Evolutionary conservation across 2,329 filamentous ascomycete species (phyloP), one percentile per base, ranked within the genome.

Genomic region (Colletotrichum incanum): DNA sequence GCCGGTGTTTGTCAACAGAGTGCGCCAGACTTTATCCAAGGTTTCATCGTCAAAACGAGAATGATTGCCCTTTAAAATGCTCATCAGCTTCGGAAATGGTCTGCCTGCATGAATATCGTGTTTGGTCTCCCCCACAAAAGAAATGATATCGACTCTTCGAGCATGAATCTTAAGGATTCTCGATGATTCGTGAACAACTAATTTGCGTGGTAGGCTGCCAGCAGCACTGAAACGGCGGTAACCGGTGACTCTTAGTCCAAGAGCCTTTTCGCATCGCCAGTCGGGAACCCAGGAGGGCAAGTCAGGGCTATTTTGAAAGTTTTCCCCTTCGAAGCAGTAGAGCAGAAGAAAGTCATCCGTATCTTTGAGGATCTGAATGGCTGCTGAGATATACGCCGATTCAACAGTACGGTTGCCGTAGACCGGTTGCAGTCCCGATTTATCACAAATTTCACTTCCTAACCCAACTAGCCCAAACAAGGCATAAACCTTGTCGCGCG

Each of bases 401-500:
- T 47, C 41, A 7, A 47, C 58, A 43, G 37, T 52, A 41, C 18
- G 50, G 18, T 43, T 43, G 34, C 23, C 59, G 34, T 26, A 43
- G 34, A 41, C 26, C 11, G 43, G 50, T 34, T n/a, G 65, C 34
- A 52, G 18, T n/a, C 37, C 43, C 14, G n/a, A 2, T 16, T 37
- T 41, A 26, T 12, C 54, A 34, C n/a, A 6, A 34, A 34, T 34
- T 28, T 5, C 47, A 39, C 11, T 28, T n/a, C n/a, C 56, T 41
- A 58, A 50, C n/a, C 54, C 54, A 8, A 56, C 59, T 18, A 76
- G 66, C 26, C 72, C 74, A 8, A 74, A 50, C 41, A 76, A 58
- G 18, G 55, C 75, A 28, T 71, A 75, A 16, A 75, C 58, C n/a
- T 74, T 74, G 65, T 75, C 75, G 3, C 73, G 66, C 2, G 74